Evolutionary conservation across 768 basidiomycete genomes (phyloP).

Genomic region (Collybia mongolica): DNA sequence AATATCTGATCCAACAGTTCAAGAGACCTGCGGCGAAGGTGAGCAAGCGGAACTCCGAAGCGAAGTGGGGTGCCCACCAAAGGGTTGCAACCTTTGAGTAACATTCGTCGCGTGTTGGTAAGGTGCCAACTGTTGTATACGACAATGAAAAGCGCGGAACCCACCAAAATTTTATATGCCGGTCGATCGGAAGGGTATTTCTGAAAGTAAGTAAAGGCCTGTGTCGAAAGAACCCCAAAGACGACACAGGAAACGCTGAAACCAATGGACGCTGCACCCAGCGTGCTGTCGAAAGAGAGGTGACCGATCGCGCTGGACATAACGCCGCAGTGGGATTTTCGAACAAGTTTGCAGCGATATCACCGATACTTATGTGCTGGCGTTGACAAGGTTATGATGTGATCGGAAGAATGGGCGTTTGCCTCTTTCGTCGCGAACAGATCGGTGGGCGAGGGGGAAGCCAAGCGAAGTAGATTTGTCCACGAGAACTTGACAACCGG

Average conservation of each 20-base stretch:
- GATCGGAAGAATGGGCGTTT: too few relatives aligned
- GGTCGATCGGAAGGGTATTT: conserved; percentile 34
- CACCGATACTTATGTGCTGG: too few relatives aligned
- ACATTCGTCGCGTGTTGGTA: background rate
- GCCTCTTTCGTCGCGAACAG: too few relatives aligned
- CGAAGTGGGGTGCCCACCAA: conserved; percentile 19
- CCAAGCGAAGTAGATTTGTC: too few relatives aligned
- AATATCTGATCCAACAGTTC: conserved; percentile 49
- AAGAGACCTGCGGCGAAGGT: conserved; percentile 31
- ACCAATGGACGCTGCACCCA: conserved; percentile 39
- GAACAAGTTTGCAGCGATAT: too few relatives aligned
- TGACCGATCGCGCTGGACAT: too few relatives aligned
- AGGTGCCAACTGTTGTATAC: background rate
- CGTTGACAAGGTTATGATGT: too few relatives aligned
- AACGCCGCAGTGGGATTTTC: too few relatives aligned
- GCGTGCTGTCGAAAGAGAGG: conserved; percentile 28
- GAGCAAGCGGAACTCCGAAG: background rate
- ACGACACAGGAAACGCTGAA: conserved; percentile 36
- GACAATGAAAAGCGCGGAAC: conserved; percentile 3
- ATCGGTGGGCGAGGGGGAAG: too few relatives aligned
- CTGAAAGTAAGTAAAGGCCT: conserved; percentile 35
- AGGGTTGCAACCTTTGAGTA: conserved; percentile 25
- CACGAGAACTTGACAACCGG: too few relatives aligned
- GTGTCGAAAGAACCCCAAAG: conserved; percentile 38
- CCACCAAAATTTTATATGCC: conserved; percentile 32